Evolutionary conservation across 2,329 filamentous ascomycete genomes (phyloP), one percentile per base, ranked within the genome.

Genomic region (Mycosphaerella sp.): DNA sequence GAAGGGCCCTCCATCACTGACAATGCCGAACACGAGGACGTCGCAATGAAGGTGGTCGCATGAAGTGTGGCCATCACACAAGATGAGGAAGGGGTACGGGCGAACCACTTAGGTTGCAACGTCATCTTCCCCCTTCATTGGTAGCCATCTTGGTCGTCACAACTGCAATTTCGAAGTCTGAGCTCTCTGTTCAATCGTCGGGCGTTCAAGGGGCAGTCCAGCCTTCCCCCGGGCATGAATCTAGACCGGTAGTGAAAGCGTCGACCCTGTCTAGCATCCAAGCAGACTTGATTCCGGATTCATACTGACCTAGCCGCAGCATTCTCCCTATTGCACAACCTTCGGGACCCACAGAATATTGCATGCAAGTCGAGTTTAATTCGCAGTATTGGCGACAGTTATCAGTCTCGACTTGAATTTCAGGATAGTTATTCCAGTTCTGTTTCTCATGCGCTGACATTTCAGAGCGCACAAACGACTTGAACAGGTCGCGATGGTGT

Each of bases 401-500:
- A 2, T 55, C 54, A n/a, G 61, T 41, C 5, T 56, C 50, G 3
- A 34, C 48, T 16, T 51, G 47, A 2, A 44, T 40, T 8, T 57
- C 50, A 6, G 61, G 57, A 6, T 53, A 40, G 28, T 65, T 68
- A 44, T 59, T 56, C 65, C 65, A 68, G 21, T 62, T 50, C 0
- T 16, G 35, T 7, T 60, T 54, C 12, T 53, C 47, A 1, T 34
- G 10, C 13, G 39, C 16, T 2, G 54, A 49, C 35, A 65, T 53
- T 28, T 62, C 52, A 1, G 64, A 63, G 21, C 62, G 40, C 6
- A 64, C 52, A 41, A 60, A 64, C 6, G 54, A 27, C 16, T 53
- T 58, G 58, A 64, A 68, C 1, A 65, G 53, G 25, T 68, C 62
- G n/a, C 56, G 52, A 44, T 68, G 65, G 36, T 58, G 59, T 2